Conservation (phyloP, 805 yeast species). For the Starmerella powellii region DNA sequence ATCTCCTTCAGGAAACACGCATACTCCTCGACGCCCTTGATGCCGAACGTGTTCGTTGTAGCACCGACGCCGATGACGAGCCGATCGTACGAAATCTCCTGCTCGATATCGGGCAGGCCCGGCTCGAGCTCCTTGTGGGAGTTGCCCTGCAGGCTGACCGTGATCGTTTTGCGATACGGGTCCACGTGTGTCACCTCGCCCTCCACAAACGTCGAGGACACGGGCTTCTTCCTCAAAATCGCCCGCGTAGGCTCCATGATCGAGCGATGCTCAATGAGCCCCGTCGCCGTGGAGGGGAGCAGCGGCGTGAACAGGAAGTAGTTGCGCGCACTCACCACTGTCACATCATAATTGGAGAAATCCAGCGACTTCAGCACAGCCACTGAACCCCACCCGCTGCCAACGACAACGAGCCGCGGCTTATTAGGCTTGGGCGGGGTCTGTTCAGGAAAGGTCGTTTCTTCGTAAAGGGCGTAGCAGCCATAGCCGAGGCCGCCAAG, state of each 20-base stretch:
- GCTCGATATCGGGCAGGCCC: constrained; percentile 33
- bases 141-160: constrained; percentile 35
- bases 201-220: constrained; percentile 74
- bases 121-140: constrained; percentile 20
- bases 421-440: constrained; percentile 43
- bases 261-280: constrained; percentile 78
- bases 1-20: constrained; percentile 85
- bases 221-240: constrained; percentile 61
- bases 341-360: constrained; percentile 75
- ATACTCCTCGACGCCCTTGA: constrained; percentile 79
- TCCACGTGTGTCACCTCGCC: constrained; percentile 83
- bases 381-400: constrained; percentile 91
- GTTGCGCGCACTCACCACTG: constrained; percentile 86
- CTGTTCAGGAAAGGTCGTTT: constrained; percentile 31
- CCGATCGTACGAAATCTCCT: constrained; percentile 59
- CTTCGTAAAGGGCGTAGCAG: constrained; percentile 40
- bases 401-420: constrained; percentile 58
- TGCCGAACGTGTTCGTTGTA: constrained; percentile 85
- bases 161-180: constrained; percentile 51
- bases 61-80: constrained; percentile 92
- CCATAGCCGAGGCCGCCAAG: constrained; percentile 42
- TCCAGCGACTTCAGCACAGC: constrained; percentile 74
- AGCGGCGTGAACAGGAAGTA: constrained; percentile 93
- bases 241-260: constrained; percentile 88
- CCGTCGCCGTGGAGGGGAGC: constrained; percentile 89